Evolutionary conservation across 2,329 filamentous ascomycete genomes (phyloP), one percentile per base, ranked within the genome.

Genomic region (Dactylellina leptospora): DNA sequence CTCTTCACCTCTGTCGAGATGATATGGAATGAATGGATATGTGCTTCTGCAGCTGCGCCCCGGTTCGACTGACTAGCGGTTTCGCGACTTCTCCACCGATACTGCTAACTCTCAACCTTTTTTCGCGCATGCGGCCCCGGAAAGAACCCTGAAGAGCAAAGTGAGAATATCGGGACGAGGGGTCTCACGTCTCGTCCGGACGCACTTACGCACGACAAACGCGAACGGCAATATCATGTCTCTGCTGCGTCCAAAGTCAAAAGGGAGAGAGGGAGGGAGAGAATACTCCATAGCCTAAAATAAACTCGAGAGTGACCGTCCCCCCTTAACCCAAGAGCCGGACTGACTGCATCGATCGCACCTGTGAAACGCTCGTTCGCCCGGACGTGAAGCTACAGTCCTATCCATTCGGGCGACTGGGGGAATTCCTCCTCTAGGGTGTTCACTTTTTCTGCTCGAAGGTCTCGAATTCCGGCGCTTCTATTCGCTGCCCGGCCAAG

Each of bases 401-500:
- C n/a, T n/a, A n/a, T n/a, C n/a, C n/a, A n/a, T 59, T 60, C 64
- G 55, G 56, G 33, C 40, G 56, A 60, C 63, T 33, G 33, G 48
- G 33, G 59, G 48, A 50, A 56, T 59, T 62, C 66, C 44, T 45
- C 63, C 54, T 36, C 30, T 36, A 4, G 36, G 36, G 36, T 20
- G 16, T 28, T 20, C 16, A 36, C 16, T 18, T 11, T 13, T n/a
- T 30, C 6, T 40, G 38, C 44, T 50, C 56, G 56, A 50, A 61
- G 56, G 59, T 60, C 44, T 56, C 16, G 55, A 70, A 60, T 61
- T 42, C 47, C 28, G 28, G 48, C 40, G 48, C 56, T 56, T 23
- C 64, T 36, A 70, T 70, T 70, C 64, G 64, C 64, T 61, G 47
- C 47, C 42, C 20, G 47, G 47, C 47, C 54, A 69, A 69, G 55